phyloP scores from a whole-genome alignment of 176 grass and related monocot species.

The Echinochloa phyllopogon region DNA sequence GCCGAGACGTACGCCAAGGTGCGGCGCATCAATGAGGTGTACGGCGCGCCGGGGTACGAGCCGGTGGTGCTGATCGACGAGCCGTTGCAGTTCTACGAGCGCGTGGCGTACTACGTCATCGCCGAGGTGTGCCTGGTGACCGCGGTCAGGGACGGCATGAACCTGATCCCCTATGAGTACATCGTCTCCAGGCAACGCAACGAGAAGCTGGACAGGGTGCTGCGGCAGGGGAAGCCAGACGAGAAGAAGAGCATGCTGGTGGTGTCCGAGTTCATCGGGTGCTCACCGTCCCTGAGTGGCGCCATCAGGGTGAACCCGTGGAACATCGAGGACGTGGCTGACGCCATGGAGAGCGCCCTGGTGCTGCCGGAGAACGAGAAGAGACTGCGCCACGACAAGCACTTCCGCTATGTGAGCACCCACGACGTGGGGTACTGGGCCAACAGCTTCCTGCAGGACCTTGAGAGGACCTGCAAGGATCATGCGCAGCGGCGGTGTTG shows the following conservation, averaged over 20 bases:
- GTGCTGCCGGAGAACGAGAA: slow-evolving; percentile 77
- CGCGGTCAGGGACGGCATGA: slow-evolving; percentile 93
- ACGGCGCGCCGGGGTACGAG: slow-evolving; percentile 62
- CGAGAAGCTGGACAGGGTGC: slow-evolving; percentile 56
- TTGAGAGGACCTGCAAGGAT: slow-evolving; percentile 72
- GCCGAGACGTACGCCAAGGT: slow-evolving; percentile 66
- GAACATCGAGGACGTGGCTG: slow-evolving; percentile 88
- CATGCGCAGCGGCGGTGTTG: slow-evolving; percentile 65
- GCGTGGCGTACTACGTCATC: slow-evolving; percentile 79
- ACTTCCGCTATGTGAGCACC: slow-evolving; percentile 78
- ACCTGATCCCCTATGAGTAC: slow-evolving; percentile 93
- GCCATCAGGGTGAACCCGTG: slow-evolving; percentile 90
- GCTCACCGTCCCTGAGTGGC: slow-evolving; percentile 86
- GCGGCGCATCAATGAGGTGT: slow-evolving; percentile 72
- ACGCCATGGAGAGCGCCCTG: slow-evolving; percentile 81
- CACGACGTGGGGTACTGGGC: slow-evolving; percentile 90
- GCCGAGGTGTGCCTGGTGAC: slow-evolving; percentile 94
- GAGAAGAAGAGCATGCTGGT: slow-evolving; percentile 94
- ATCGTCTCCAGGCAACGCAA: slow-evolving; percentile 80
- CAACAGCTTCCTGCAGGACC: slow-evolving; percentile 77
- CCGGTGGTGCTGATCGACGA: slow-evolving; percentile 81
- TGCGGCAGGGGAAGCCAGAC: slow-evolving; percentile 44
- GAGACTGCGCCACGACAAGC: slow-evolving; percentile 83
- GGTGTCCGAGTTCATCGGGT: slow-evolving; percentile 90
- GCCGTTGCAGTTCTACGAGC: slow-evolving; percentile 81